A percentile compares a stretch with the other conserved stretches of the same genome.
phyloP scores from a whole-genome alignment of 805 yeast species.

The Torulaspora maleeae region DNA sequence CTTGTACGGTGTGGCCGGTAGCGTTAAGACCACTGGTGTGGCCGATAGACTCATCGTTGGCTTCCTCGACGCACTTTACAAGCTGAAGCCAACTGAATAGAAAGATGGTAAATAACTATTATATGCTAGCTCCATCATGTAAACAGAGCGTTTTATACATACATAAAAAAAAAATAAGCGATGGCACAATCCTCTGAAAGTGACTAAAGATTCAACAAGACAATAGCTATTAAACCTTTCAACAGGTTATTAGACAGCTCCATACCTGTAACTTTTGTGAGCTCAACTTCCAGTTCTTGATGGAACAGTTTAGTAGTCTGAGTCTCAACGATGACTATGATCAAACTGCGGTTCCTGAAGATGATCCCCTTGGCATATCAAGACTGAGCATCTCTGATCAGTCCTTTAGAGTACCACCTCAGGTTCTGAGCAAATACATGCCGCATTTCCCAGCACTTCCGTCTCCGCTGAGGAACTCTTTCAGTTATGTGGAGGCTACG shows the following conservation, averaged over 20 bases:
- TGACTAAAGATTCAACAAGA: neutral
- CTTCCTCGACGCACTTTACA: slow-evolving; percentile 77
- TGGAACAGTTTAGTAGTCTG: slow-evolving; percentile 16
- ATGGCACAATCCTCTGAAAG: neutral
- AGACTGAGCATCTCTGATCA: slow-evolving; percentile 19
- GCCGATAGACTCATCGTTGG: slow-evolving; percentile 76
- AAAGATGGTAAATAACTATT: neutral
- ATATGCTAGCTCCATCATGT: neutral
- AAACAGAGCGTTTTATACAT: neutral
- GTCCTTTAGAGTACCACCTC: slow-evolving; percentile 12
- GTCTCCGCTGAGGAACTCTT: slow-evolving; percentile 19
- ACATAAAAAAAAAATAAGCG: neutral
- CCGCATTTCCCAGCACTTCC: slow-evolving; percentile 16
- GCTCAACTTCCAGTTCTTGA: neutral
- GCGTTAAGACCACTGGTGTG: slow-evolving; percentile 74
- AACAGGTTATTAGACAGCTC: neutral
- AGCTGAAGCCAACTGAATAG: slow-evolving; percentile 34
- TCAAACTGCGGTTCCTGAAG: slow-evolving; percentile 13
- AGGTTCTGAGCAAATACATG: slow-evolving; percentile 16
- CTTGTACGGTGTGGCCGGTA: slow-evolving; percentile 92
- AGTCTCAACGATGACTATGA: slow-evolving; percentile 14
- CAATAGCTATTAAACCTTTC: neutral
- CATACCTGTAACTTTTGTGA: neutral
- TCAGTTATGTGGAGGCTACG: slow-evolving; percentile 9
- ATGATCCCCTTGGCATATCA: slow-evolving; percentile 21